Evolutionary conservation across 179 eudicot genomes (phyloP), one percentile per base, ranked within the genome.

Genomic region (Silene vulgaris): DNA sequence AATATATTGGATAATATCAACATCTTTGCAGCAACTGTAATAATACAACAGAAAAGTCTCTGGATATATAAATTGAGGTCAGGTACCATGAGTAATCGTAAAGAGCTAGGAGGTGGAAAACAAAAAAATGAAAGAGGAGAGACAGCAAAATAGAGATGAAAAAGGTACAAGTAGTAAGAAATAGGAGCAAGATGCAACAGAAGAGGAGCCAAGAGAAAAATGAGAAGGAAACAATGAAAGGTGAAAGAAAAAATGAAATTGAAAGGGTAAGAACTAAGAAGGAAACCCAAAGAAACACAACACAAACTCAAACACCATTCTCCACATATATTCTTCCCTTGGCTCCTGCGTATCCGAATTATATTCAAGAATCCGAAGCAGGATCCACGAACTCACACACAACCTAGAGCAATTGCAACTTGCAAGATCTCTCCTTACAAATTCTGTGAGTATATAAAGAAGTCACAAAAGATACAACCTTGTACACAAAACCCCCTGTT

Each of bases 1-100:
- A 66, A 66, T 40, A 30, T 32, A 66, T 66, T 66, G 70, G 70
- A 16, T 5, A 66, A 50, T 50, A 50, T 50, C 56, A 50, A 50
- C 56, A 50, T 50, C 56, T 50, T 50, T 50, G 16, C 16, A 50
- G 56, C 56, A 50, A 50, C n/a, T 50, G 56, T 50, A 50, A 50
- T 50, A 50, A 14, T 12, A 50, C 56, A 50, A 50, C 43, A 50
- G 56, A 9, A 50, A 50, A 12, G 56, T 50, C 16, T 11, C 54
- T 50, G 56, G 56, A 50, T 50, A 12, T 14, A 50, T 50, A 50
- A 50, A 50, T 11, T 50, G 56, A 14, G 56, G 16, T 9, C 56
- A 50, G n/a, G 16, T 12, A 50, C 56, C 56, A 50, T 50, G 14
- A 50, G 56, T 12, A 13, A 50, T 3, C 56, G n/a, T 50, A 50